These are phyloP conservation scores for Xylaria scruposa DNA, from an alignment of 495 filamentous ascomycete genomes.

Conservation along the genomic window DNA sequence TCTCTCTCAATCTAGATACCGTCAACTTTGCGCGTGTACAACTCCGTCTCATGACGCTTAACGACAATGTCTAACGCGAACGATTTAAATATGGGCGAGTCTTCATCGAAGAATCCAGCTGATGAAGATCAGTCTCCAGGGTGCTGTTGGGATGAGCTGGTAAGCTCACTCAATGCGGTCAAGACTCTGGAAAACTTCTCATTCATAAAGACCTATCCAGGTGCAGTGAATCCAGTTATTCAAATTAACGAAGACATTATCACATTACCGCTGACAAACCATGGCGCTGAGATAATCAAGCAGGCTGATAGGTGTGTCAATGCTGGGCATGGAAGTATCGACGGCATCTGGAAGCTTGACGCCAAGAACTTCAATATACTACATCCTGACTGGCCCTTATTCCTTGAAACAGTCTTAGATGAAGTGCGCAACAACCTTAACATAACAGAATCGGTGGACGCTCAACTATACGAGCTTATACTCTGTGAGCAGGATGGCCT, in stretches of 20 bases:
- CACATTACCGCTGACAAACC: background rate
- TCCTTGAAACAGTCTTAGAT: background rate
- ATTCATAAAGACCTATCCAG: background rate
- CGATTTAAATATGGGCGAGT: background rate
- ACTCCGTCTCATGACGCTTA: background rate
- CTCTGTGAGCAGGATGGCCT: background rate
- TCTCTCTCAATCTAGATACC: no score
- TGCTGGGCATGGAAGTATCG: background rate
- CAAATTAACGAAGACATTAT: background rate
- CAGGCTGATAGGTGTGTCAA: background rate
- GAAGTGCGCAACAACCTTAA: background rate
- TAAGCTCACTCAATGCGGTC: background rate
- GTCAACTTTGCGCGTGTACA: no score
- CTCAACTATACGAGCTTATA: background rate
- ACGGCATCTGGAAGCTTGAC: background rate
- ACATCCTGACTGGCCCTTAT: background rate
- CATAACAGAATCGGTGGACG: background rate
- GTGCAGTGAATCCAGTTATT: background rate
- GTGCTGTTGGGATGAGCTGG: constrained; percentile 5
- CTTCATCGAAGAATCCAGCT: background rate
- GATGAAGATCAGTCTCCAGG: background rate
- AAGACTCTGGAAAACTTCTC: background rate
- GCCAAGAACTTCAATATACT: background rate
- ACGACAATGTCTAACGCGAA: background rate
- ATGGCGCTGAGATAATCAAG: background rate